phyloP scores from a whole-genome alignment of 768 basidiomycete species.

The Candolleomyces aberdarensis region DNA sequence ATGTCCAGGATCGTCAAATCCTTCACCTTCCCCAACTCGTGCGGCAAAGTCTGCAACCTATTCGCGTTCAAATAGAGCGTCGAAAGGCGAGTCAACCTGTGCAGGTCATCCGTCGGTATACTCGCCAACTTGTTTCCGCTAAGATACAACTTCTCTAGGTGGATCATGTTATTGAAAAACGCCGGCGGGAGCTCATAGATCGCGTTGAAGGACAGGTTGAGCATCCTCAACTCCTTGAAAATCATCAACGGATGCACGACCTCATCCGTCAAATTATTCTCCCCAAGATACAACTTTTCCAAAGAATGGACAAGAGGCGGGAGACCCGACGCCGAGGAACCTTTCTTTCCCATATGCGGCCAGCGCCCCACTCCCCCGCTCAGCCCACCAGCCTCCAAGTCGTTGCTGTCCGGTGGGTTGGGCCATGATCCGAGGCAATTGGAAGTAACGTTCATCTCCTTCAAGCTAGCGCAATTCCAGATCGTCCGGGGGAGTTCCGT shows the following conservation, averaged over 20 bases:
- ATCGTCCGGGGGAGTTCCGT: conserved; percentile 68
- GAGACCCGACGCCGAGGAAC: conserved; percentile 23
- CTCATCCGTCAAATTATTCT: conserved; percentile 85
- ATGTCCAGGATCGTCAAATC: conserved; percentile 83
- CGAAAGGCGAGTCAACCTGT: conserved; percentile 60
- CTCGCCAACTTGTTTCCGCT: conserved; percentile 93
- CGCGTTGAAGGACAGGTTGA: conserved; percentile 95
- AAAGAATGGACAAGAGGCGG: conserved; percentile 62
- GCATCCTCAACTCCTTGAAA: conserved; percentile 70
- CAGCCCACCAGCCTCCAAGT: neutral
- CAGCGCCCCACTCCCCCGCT: conserved; percentile 13
- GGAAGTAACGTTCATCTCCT: conserved; percentile 80
- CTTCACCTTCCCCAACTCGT: conserved; percentile 82
- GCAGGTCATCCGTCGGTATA: conserved; percentile 87
- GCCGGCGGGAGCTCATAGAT: conserved; percentile 81
- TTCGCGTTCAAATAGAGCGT: conserved; percentile 93
- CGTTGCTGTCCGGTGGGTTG: conserved; percentile 43
- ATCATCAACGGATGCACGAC: conserved; percentile 70
- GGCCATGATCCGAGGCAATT: conserved; percentile 78
- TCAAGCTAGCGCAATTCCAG: conserved; percentile 80
- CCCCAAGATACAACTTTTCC: conserved; percentile 79
- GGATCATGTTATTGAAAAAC: conserved; percentile 68
- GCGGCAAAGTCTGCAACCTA: conserved; percentile 86
- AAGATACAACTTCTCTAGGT: conserved; percentile 84
- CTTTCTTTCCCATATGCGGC: conserved; percentile 25